Conservation (phyloP, 306 rosid species). For the Datisca glomerata region DNA sequence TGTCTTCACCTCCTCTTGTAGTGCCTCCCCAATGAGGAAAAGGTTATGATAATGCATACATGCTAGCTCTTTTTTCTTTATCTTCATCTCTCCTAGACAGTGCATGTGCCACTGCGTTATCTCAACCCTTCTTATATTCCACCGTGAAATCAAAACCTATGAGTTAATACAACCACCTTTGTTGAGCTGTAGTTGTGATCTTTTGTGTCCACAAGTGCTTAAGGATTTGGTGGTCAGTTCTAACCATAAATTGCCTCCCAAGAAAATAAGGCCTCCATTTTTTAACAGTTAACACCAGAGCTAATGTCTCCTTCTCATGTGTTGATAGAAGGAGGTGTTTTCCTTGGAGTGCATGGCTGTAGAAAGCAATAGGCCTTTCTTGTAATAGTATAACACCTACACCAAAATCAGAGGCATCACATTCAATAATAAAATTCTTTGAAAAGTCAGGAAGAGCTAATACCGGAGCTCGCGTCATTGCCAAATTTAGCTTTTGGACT, state of each 20-base stretch:
- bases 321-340: background rate
- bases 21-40: too few relatives aligned
- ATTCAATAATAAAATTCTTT: background rate
- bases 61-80: too few relatives aligned
- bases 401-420: too few relatives aligned
- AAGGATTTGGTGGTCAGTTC: background rate
- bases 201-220: too few relatives aligned
- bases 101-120: too few relatives aligned
- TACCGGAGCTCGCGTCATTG: background rate
- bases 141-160: constrained; percentile 1
- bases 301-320: background rate
- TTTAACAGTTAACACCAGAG: too few relatives aligned
- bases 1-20: too few relatives aligned
- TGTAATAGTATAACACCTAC: background rate
- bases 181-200: too few relatives aligned
- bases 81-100: too few relatives aligned
- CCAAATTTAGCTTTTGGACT: background rate
- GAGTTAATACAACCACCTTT: background rate
- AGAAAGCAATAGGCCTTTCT: background rate
- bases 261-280: too few relatives aligned
- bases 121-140: background rate
- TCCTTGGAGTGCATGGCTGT: background rate
- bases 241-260: background rate
- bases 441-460: background rate
- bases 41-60: too few relatives aligned